Evolutionary conservation across 1,284 basidiomycete genomes (phyloP).

Genomic region (Agroathelia rolfsii): DNA sequence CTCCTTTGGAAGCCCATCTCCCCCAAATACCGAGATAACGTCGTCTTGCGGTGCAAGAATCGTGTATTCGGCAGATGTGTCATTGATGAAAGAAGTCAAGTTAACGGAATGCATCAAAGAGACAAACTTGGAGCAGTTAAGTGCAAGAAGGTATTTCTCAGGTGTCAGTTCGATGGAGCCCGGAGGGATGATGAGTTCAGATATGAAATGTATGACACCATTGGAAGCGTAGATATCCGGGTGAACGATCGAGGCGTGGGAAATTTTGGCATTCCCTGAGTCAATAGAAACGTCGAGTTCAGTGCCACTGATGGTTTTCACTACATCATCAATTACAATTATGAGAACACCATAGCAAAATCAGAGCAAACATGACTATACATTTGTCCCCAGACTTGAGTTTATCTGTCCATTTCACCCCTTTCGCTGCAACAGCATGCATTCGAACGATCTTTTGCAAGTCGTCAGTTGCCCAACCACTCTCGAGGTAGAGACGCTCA

Average conservation of each 20-base stretch:
- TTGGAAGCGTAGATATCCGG: slow-evolving; percentile 90
- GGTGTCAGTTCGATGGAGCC: slow-evolving; percentile 75
- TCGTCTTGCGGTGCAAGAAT: slow-evolving; percentile 89
- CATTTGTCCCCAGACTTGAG: slow-evolving; percentile 45
- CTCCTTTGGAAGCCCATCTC: slow-evolving; percentile 45
- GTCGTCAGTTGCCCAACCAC: slow-evolving; percentile 74
- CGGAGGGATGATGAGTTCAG: slow-evolving; percentile 71
- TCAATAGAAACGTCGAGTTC: slow-evolving; percentile 50
- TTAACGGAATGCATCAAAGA: slow-evolving; percentile 77
- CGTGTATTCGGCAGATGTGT: slow-evolving; percentile 62
- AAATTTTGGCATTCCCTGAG: slow-evolving; percentile 49
- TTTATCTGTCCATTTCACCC: slow-evolving; percentile 56
- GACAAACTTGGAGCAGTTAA: slow-evolving; percentile 90
- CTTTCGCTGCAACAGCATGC: slow-evolving; percentile 52
- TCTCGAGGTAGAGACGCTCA: slow-evolving; percentile 79
- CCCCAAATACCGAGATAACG: slow-evolving; percentile 53
- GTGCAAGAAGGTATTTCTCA: slow-evolving; percentile 84
- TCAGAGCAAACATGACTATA: slow-evolving; percentile 27
- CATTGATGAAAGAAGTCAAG: slow-evolving; percentile 71
- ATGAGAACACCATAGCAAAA: slow-evolving; percentile 5
- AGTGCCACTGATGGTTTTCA: slow-evolving; percentile 62
- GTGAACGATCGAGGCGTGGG: slow-evolving; percentile 52
- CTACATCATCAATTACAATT: slow-evolving; percentile 25
- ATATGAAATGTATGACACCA: slow-evolving; percentile 87
- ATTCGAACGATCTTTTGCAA: slow-evolving; percentile 68